A percentile compares a stretch with the other conserved stretches of the same genome.
Conservation (phyloP, 1,284 basidiomycete species). For the Entoloma clypeatum region DNA sequence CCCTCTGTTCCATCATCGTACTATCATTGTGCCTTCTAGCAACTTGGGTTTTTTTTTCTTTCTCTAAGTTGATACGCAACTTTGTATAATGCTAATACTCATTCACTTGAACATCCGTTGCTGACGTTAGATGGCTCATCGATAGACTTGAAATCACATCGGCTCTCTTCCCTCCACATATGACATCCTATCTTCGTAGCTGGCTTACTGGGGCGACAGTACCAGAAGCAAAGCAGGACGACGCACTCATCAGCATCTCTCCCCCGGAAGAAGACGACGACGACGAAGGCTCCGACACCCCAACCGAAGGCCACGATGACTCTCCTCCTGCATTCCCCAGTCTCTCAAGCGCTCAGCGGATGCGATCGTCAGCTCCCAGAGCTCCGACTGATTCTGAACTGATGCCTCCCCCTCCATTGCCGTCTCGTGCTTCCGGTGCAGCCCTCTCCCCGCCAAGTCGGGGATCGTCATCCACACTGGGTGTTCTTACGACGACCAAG, state of each 20-base stretch:
- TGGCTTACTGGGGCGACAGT: conserved; percentile 42
- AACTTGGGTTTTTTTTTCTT: conserved; percentile 8
- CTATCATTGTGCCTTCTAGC: conserved; percentile 8
- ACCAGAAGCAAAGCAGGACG: conserved; percentile 14
- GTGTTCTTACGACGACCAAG: conserved; percentile 51
- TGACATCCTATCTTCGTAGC: conserved; percentile 48
- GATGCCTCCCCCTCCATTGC: conserved; percentile 72
- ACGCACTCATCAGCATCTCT: conserved; percentile 33
- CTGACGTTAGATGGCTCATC: background rate
- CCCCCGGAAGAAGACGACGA: conserved; percentile 41
- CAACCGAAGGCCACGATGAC: conserved; percentile 63
- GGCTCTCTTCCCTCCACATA: conserved; percentile 18
- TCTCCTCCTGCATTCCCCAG: conserved; percentile 82
- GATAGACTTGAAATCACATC: background rate
- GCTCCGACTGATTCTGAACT: conserved; percentile 51
- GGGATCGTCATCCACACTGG: conserved; percentile 53
- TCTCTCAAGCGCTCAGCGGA: conserved; percentile 78
- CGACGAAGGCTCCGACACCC: conserved; percentile 49
- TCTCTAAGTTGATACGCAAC: conserved; percentile 8
- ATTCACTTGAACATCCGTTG: conserved; percentile 1
- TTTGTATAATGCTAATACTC: conserved; percentile 16
- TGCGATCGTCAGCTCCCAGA: conserved; percentile 34
- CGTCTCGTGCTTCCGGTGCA: conserved; percentile 12
- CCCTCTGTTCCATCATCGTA: background rate
- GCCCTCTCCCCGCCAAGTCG: too few relatives aligned